Percentiles rank a stretch among this genome's conserved stretches.
Evolutionary conservation across 208 protist species (phyloP).

Genomic region (Wallacemonas sp.): DNA sequence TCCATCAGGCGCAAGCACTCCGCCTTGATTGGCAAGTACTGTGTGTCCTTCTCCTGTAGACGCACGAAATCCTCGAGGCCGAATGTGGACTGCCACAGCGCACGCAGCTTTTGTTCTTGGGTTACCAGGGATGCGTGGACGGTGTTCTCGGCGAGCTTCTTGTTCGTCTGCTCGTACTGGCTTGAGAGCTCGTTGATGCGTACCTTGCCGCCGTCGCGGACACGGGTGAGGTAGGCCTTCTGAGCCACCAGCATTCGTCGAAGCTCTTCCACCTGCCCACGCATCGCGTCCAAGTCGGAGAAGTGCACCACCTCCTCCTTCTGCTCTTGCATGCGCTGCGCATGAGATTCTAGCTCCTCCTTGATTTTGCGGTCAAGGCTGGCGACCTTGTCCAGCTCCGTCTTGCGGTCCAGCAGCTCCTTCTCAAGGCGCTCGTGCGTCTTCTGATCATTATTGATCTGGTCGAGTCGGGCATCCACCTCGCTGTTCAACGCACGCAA

Average conservation of each 20-base stretch:
- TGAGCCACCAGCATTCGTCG: conserved; percentile 46
- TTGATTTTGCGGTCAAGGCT: conserved; percentile 89
- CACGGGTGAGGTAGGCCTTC: conserved; percentile 49
- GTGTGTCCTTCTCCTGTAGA: conserved; percentile 86
- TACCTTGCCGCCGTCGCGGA: conserved; percentile 74
- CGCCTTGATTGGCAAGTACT: conserved; percentile 80
- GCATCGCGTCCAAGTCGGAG: conserved; percentile 71
- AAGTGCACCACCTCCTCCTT: conserved; percentile 76
- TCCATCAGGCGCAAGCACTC: conserved; percentile 83
- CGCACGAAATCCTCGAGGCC: conserved; percentile 88
- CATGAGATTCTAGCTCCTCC: conserved; percentile 75
- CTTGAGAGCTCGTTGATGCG: conserved; percentile 62
- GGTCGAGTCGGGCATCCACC: conserved; percentile 72
- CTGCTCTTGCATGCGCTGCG: conserved; percentile 79
- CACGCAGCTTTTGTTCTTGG: conserved; percentile 85
- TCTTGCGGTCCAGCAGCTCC: conserved; percentile 86
- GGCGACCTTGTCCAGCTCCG: conserved; percentile 87
- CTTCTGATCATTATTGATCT: conserved; percentile 77
- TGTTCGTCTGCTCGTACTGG: conserved; percentile 50
- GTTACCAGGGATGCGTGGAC: conserved; percentile 52
- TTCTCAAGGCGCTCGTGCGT: conserved; percentile 88
- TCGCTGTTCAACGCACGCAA: conserved; percentile 77
- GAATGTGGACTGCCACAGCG: conserved; percentile 86
- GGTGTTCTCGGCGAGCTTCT: conserved; percentile 48
- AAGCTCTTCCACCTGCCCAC: conserved; percentile 59